phyloP scores from a whole-genome alignment of 2,329 filamentous ascomycete species.

The Chaetomium sp. region DNA sequence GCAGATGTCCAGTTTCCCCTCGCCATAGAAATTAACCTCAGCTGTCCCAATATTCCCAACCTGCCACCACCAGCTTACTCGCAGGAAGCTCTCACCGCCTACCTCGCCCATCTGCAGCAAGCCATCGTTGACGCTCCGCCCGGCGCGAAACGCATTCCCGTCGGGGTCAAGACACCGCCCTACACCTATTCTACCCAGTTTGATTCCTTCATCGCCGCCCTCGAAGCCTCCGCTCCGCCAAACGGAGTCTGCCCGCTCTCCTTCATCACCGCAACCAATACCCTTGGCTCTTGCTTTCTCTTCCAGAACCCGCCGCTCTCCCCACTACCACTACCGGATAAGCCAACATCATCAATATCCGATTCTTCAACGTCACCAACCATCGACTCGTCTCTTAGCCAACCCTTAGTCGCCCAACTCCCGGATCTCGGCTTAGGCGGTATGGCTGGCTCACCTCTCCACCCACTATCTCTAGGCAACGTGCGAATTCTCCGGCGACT shows the following conservation, averaged over 20 bases:
- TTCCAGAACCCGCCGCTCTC: conserved; percentile 28
- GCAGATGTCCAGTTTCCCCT: conserved; percentile 40
- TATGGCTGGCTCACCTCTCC: conserved; percentile 64
- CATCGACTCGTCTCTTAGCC: background rate
- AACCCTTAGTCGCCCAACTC: conserved; percentile 30
- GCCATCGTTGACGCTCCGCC: conserved; percentile 21
- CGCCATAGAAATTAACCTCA: conserved; percentile 71
- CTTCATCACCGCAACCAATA: conserved; percentile 72
- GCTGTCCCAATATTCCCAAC: conserved; percentile 66
- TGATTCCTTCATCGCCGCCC: conserved; percentile 44
- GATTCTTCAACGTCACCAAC: background rate
- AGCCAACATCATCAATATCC: background rate
- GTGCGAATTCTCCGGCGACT: conserved; percentile 59
- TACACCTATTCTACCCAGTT: conserved; percentile 68
- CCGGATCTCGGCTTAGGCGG: conserved; percentile 58
- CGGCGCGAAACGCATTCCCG: conserved; percentile 27
- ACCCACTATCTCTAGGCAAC: conserved; percentile 69
- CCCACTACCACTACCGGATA: conserved; percentile 24
- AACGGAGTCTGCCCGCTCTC: conserved; percentile 41
- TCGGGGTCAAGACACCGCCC: conserved; percentile 68
- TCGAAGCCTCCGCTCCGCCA: conserved; percentile 32
- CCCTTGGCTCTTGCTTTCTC: conserved; percentile 58
- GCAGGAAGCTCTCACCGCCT: conserved; percentile 41
- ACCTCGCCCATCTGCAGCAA: conserved; percentile 44
- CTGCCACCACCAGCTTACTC: conserved; percentile 67